phyloP scores from a whole-genome alignment of 2,329 filamentous ascomycete species.

The Colletotrichum simmondsii region DNA sequence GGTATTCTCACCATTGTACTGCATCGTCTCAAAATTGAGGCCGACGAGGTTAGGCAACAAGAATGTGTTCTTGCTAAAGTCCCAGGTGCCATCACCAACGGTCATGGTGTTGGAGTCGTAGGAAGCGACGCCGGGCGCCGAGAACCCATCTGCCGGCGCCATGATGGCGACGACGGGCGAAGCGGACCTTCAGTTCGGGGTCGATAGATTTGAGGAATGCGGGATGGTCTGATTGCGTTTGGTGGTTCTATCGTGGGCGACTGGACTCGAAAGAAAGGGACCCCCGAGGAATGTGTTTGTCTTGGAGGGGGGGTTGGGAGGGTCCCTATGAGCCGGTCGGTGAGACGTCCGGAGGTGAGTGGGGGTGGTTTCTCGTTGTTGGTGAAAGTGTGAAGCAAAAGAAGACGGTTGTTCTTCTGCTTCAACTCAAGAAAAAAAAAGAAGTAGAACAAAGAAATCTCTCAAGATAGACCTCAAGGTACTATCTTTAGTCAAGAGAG shows the following conservation, averaged over 20 bases:
- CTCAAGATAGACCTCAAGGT: slow-evolving; percentile 11
- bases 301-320: slow-evolving; percentile 6
- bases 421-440: background rate
- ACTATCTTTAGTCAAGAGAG: background rate
- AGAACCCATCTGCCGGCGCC: slow-evolving; percentile 71
- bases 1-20: slow-evolving; percentile 76
- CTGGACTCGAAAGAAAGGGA: slow-evolving; percentile 12
- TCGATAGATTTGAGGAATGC: slow-evolving; percentile 14
- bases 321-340: slow-evolving; percentile 20
- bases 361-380: slow-evolving; percentile 11
- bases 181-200: slow-evolving; percentile 25
- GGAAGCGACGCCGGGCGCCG: slow-evolving; percentile 76
- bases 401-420: background rate
- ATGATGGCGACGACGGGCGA: slow-evolving; percentile 59
- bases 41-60: slow-evolving; percentile 81
- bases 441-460: slow-evolving; percentile 2
- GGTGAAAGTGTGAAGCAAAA: slow-evolving; percentile 13
- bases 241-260: slow-evolving; percentile 10
- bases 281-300: slow-evolving; percentile 21
- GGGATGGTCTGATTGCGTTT: background rate
- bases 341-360: slow-evolving; percentile 24
- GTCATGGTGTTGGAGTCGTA: slow-evolving; percentile 80
- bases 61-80: slow-evolving; percentile 80
- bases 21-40: slow-evolving; percentile 83
- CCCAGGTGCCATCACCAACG: slow-evolving; percentile 88